phyloP scores from a whole-genome alignment of 805 yeast species.

The Candida tallmaniae region DNA sequence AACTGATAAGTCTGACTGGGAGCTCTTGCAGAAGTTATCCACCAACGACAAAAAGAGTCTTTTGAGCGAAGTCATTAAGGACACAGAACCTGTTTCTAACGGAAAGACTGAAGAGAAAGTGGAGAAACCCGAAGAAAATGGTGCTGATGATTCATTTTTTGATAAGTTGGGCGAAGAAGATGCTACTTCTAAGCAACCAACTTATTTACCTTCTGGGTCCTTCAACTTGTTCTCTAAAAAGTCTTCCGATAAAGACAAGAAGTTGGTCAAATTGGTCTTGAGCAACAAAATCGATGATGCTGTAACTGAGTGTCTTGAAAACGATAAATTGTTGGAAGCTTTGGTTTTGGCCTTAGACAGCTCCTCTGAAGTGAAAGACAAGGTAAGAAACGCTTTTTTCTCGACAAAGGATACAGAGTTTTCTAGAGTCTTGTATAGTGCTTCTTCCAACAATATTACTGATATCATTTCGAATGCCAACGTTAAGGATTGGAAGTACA shows the following conservation, averaged over 20 bases:
- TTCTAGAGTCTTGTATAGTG: slow-evolving; percentile 70
- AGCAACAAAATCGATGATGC: slow-evolving; percentile 64
- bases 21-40: slow-evolving; percentile 48
- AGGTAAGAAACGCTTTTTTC: slow-evolving; percentile 72
- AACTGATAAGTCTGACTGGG: slow-evolving; percentile 55
- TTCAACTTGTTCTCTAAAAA: slow-evolving; percentile 38
- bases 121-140: slow-evolving; percentile 8
- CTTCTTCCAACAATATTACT: slow-evolving; percentile 47
- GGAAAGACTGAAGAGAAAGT: slow-evolving; percentile 6
- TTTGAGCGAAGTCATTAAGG: slow-evolving; percentile 28
- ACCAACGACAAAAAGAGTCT: slow-evolving; percentile 47
- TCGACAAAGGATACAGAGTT: slow-evolving; percentile 53
- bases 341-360: slow-evolving; percentile 66
- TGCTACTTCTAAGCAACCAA: too few species aligned
- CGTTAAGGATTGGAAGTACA: slow-evolving; percentile 76
- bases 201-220: slow-evolving; percentile 48
- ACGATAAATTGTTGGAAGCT: slow-evolving; percentile 70
- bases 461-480: slow-evolving; percentile 80
- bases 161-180: slow-evolving; percentile 28
- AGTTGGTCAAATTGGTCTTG: slow-evolving; percentile 42
- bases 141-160: slow-evolving; percentile 30
- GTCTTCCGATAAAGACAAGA: slow-evolving; percentile 40
- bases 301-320: slow-evolving; percentile 58
- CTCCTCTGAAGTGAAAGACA: slow-evolving; percentile 52
- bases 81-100: slow-evolving; percentile 5